Conservation (phyloP, 768 basidiomycete species). For the Suillus americanus region DNA sequence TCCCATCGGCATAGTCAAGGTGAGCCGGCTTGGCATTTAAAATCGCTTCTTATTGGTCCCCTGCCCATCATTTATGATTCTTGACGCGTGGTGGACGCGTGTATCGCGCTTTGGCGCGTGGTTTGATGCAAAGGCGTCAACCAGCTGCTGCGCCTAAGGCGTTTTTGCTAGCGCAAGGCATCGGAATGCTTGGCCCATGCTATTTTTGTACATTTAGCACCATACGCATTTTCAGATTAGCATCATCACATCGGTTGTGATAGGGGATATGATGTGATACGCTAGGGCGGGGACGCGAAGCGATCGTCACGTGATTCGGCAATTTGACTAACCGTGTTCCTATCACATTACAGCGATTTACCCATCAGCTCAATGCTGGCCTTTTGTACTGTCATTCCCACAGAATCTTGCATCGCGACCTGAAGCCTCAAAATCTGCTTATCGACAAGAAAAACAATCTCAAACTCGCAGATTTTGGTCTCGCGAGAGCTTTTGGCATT, state of each 20-base stretch:
- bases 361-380: slow-evolving; percentile 88
- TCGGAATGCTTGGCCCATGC: neutral
- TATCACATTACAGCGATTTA: slow-evolving; percentile 78
- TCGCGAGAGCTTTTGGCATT: slow-evolving; percentile 96
- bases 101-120: slow-evolving; percentile 5
- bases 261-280: slow-evolving; percentile 14
- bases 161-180: neutral
- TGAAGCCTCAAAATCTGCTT: slow-evolving; percentile 95
- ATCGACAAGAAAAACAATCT: slow-evolving; percentile 89
- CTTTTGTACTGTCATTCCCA: slow-evolving; percentile 94
- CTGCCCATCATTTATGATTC: slow-evolving; percentile 11
- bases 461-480: slow-evolving; percentile 95
- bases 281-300: slow-evolving; percentile 7
- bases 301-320: slow-evolving; percentile 32
- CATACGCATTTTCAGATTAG: slow-evolving; percentile 3
- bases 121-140: slow-evolving; percentile 12
- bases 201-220: neutral
- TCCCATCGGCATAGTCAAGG: slow-evolving; percentile 75
- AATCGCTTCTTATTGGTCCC: neutral
- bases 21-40: slow-evolving; percentile 34
- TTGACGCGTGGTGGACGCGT: slow-evolving; percentile 33
- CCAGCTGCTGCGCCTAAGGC: slow-evolving; percentile 7
- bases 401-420: slow-evolving; percentile 93
- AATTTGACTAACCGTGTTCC: slow-evolving; percentile 2
- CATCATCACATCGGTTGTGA: slow-evolving; percentile 20